Conservation (phyloP, 306 rosid species). For the Fragaria vesca region DNA sequence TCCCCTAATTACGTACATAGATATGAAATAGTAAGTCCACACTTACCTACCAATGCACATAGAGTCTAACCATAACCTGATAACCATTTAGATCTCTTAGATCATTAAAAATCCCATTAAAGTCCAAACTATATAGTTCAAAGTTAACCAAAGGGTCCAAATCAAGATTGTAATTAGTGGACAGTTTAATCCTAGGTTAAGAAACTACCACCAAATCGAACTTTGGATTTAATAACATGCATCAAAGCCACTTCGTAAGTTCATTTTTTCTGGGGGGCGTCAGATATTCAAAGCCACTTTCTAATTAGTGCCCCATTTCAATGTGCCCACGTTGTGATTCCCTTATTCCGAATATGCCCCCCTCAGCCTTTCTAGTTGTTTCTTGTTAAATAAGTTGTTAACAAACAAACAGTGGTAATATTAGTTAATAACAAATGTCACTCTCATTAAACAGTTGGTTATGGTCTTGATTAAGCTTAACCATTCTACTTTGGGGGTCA, state of each 20-base stretch:
- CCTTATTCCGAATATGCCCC: slow-evolving; percentile 22
- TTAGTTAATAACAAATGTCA: background rate
- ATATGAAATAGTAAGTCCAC: background rate
- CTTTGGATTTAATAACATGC: background rate
- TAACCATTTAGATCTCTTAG: background rate
- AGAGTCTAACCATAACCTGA: background rate
- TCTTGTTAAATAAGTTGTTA: background rate
- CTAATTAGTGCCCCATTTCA: slow-evolving; percentile 18
- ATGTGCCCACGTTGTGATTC: slow-evolving; percentile 12
- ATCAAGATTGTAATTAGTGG: background rate
- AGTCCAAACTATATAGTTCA: background rate
- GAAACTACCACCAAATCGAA: background rate
- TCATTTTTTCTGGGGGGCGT: background rate
- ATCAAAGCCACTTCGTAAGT: background rate
- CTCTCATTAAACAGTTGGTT: slow-evolving; percentile 7
- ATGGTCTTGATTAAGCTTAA: slow-evolving; percentile 21
- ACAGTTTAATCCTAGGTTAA: background rate
- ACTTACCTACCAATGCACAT: background rate
- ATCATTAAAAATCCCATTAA: background rate
- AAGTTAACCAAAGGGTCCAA: background rate
- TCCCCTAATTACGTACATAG: background rate
- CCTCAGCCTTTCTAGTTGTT: background rate
- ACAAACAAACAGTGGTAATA: background rate
- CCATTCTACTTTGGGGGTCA: background rate
- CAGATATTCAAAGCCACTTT: slow-evolving; percentile 21